A percentile compares a stretch with the other conserved stretches of the same genome.
Conservation (phyloP, 352 stramenopile genomes). For the Phytophthora europaea region DNA sequence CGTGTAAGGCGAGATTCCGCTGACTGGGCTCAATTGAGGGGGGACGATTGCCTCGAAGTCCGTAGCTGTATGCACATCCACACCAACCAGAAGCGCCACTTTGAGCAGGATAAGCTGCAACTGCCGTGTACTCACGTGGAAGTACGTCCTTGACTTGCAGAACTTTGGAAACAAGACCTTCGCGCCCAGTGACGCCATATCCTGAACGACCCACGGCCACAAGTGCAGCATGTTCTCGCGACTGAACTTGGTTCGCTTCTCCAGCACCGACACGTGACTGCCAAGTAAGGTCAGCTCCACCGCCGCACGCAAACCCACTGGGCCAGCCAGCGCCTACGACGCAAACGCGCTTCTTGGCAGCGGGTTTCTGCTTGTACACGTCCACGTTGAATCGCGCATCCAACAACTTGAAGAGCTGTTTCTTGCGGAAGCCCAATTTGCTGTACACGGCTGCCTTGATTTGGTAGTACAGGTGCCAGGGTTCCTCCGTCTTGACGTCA, state of each 20-base stretch:
- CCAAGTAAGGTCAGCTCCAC: not conserved
- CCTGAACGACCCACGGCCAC: not conserved
- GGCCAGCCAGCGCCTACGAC: not conserved
- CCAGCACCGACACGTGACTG: not conserved
- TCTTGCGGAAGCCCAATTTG: constrained; percentile 1
- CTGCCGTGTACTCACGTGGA: not conserved
- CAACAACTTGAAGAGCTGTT: not conserved
- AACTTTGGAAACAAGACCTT: not conserved
- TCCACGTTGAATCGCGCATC: not conserved
- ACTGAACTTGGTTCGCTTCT: constrained; percentile 1
- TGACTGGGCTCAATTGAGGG: not conserved
- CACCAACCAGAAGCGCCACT: not conserved
- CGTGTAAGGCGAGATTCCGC: not conserved
- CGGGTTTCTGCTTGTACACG: not conserved
- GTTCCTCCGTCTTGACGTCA: not conserved
- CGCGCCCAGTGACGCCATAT: not conserved
- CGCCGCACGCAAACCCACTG: not conserved
- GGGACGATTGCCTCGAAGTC: not conserved
- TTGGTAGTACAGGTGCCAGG: not conserved
- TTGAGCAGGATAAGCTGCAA: constrained; percentile 1
- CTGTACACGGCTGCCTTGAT: not conserved
- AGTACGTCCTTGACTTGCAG: not conserved
- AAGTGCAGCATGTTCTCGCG: not conserved
- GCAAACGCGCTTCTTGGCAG: not conserved
- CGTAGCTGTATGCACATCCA: not conserved